Evolutionary conservation across 345 rosid species (phyloP).

Genomic region (Salix arbutifolia): DNA sequence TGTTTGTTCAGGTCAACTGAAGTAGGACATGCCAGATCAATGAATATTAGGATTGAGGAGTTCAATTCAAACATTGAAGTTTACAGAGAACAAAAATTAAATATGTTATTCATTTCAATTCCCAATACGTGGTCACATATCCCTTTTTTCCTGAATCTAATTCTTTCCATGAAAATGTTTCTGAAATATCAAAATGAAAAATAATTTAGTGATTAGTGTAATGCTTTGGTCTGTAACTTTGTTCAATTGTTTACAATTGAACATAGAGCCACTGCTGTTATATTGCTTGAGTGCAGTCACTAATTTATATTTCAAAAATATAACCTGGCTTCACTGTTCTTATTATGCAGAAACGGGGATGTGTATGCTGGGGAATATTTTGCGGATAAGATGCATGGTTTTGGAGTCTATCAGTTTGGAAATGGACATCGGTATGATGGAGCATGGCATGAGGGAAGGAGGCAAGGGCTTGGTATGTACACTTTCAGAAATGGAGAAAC

Average conservation of each 20-base stretch:
- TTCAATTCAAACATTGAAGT: neutral
- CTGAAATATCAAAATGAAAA: neutral
- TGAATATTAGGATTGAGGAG: too few relatives aligned
- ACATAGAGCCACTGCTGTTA: neutral
- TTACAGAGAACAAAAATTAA: neutral
- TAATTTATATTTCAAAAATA: neutral
- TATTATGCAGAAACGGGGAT: slow-evolving; percentile 62
- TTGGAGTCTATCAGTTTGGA: slow-evolving; percentile 71
- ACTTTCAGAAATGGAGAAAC: slow-evolving; percentile 73
- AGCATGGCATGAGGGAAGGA: slow-evolving; percentile 90
- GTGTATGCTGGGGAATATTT: slow-evolving; percentile 76
- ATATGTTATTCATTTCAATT: neutral
- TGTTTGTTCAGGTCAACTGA: neutral
- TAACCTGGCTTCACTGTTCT: slow-evolving; percentile 1
- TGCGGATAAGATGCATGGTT: slow-evolving; percentile 82
- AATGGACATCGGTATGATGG: slow-evolving; percentile 79
- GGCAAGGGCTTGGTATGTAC: slow-evolving; percentile 84
- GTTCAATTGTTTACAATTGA: neutral
- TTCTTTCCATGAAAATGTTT: neutral
- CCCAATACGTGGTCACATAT: neutral
- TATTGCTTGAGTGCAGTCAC: neutral
- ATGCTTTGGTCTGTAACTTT: neutral
- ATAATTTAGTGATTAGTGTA: neutral
- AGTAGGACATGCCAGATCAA: neutral
- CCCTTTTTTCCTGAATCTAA: neutral